Conservation (phyloP, 164 flowering plant species). For the Umbilicus rupestris region DNA sequence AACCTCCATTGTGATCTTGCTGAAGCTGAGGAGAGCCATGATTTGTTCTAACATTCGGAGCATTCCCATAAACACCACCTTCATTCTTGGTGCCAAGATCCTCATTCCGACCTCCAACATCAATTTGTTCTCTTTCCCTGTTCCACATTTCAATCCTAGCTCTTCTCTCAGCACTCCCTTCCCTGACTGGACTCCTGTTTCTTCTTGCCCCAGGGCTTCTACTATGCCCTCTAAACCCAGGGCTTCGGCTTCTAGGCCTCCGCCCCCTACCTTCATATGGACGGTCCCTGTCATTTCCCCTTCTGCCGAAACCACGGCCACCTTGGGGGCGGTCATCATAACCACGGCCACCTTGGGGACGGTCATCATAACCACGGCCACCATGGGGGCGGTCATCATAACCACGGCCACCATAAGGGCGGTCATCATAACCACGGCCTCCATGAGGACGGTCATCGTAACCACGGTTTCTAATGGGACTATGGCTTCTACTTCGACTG, state of each 20-base stretch:
- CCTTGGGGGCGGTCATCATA: constrained; percentile 31
- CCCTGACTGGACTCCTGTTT: constrained; percentile 63
- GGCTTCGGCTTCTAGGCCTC: constrained; percentile 58
- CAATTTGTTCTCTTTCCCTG: constrained; percentile 62
- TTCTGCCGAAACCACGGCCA: constrained; percentile 29
- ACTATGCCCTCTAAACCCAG: constrained; percentile 45
- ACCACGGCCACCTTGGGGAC: constrained; percentile 34
- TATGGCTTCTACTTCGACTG: constrained; percentile 63
- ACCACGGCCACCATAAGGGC: constrained; percentile 28
- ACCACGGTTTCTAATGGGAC: constrained; percentile 56
- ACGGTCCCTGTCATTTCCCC: constrained; percentile 43
- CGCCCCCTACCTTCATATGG: constrained; percentile 35
- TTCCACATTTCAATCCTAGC: constrained; percentile 93
- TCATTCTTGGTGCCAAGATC: constrained; percentile 13
- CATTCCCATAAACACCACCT: constrained; percentile 14
- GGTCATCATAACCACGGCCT: constrained; percentile 34
- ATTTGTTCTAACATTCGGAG: constrained; percentile 6
- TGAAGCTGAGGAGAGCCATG: constrained; percentile 21
- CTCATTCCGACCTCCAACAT: constrained; percentile 18
- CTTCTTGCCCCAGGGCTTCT: constrained; percentile 61
- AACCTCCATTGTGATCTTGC: constrained; percentile 24
- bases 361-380: constrained; percentile 34
- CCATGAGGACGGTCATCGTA: constrained; percentile 58
- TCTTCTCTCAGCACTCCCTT: constrained; percentile 84
- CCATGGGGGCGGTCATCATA: constrained; percentile 43